Base-by-base conservation (phyloP, 805 yeast species). In the Candida ovalis region DNA sequence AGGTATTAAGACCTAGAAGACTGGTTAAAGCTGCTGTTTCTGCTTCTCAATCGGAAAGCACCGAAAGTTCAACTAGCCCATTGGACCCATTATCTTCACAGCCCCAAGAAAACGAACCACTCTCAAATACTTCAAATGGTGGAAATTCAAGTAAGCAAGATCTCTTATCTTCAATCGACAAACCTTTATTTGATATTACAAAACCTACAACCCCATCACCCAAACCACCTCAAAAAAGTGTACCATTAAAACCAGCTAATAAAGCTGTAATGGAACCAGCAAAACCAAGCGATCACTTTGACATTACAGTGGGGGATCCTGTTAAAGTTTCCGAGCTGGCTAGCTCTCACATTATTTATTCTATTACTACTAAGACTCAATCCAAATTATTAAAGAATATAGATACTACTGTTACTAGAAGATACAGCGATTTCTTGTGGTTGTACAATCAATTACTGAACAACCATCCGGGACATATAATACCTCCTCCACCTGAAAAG, bases 401-500 rank as follows among this genome's bases (percentile, higher is more conserved):
- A 9, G 81, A 77, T 42, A 69, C 75, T 0, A 69, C 74, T 10
- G 97, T 91, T 0, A 78, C 88, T 4, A 75, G 99, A 62, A 77
- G 99, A 55, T 94, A 92, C 66, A 80, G 84, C 45, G 99, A 94
- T 66, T 92, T 94, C 67, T 72, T 96, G 51, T 92, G 98, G 98
- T 73, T 94, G 12, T 92, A 90, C 65, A 88, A 88, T 55, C 96
- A 91, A 57, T 71, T 94, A 23, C 87, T 86, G 60, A 78, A 80
- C 59, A 88, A 85, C 57, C 90, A 94, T 61, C 96, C 96, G 32
- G 99, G 99, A 0, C 75, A 77, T 49, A 83, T 94, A 33, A 82
- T 94, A 22, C 98, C 99, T 1, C 96, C 98, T 1, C 97, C 98
- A 3, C 91, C 97, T 0, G 96, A 88, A 50, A 96, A 94, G 65